These are phyloP conservation scores for Microsporum ferrugineum DNA, from an alignment of 2,329 filamentous ascomycete species.

Conservation along the genomic window DNA sequence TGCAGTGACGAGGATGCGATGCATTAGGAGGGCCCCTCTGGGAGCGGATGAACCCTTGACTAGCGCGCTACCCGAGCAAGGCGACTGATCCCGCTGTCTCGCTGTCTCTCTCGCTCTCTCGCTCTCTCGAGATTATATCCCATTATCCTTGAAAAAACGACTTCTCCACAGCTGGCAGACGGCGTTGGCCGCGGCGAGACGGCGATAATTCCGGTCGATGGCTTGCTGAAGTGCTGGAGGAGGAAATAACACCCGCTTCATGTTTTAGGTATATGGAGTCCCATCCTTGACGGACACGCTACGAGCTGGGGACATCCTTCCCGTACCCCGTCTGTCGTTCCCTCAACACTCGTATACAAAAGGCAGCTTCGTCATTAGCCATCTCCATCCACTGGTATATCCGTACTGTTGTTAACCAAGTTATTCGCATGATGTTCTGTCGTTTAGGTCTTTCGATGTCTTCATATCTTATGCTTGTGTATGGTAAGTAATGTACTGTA, in stretches of 20 bases:
- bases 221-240: neutral
- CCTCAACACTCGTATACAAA: neutral
- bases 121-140: no score
- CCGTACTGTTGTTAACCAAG: no score
- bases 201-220: neutral
- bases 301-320: neutral
- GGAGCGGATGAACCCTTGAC: neutral
- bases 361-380: neutral
- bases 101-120: neutral
- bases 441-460: neutral
- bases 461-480: neutral
- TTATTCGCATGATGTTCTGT: neutral
- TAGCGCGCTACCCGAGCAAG: neutral
- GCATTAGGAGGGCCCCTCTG: no score
- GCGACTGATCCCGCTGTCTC: neutral
- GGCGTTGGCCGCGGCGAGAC: neutral
- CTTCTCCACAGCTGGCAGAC: neutral
- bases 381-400: neutral
- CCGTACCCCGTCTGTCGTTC: neutral
- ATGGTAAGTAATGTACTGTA: neutral
- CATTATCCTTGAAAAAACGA: no score
- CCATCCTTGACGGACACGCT: neutral
- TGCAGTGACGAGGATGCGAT: no score
- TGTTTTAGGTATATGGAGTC: neutral
- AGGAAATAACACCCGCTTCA: neutral